Conservation (phyloP, 2,329 filamentous ascomycete species). For the Zasmidium angulare region DNA sequence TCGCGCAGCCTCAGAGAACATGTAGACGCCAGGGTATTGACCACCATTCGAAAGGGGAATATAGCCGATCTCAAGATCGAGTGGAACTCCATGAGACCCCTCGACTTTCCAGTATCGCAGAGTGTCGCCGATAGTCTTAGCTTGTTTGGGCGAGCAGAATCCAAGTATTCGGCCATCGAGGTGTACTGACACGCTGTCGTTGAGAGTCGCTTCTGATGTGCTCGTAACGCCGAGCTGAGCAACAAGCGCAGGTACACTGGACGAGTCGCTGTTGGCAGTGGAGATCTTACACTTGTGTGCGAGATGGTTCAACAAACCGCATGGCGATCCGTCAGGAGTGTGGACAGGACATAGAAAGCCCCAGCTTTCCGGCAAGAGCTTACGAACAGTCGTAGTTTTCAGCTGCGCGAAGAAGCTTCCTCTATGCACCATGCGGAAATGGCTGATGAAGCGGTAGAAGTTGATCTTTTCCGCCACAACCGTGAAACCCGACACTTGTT, state of each 20-base stretch:
- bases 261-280: slow-evolving; percentile 72
- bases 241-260: slow-evolving; percentile 70
- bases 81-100: slow-evolving; percentile 74
- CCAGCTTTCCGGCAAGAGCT: slow-evolving; percentile 94
- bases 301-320: slow-evolving; percentile 90
- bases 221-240: slow-evolving; percentile 76
- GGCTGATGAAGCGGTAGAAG: slow-evolving; percentile 96
- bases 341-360: slow-evolving; percentile 97
- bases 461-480: slow-evolving; percentile 99
- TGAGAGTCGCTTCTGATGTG: slow-evolving; percentile 72
- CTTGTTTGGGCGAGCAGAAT: slow-evolving; percentile 84
- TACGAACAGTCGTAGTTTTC: slow-evolving; percentile 95
- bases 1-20: slow-evolving; percentile 79
- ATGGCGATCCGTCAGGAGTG: slow-evolving; percentile 93
- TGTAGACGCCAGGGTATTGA: slow-evolving; percentile 95
- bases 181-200: slow-evolving; percentile 85
- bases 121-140: slow-evolving; percentile 77
- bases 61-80: slow-evolving; percentile 86
- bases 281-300: slow-evolving; percentile 92
- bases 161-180: slow-evolving; percentile 87
- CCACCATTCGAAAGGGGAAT: slow-evolving; percentile 84
- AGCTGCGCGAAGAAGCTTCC: slow-evolving; percentile 98
- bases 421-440: slow-evolving; percentile 98
- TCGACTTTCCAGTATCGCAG: slow-evolving; percentile 95
- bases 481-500: slow-evolving; percentile 91